Base-by-base conservation (phyloP, 805 yeast genomes). In the Pichia membranifaciens region DNA sequence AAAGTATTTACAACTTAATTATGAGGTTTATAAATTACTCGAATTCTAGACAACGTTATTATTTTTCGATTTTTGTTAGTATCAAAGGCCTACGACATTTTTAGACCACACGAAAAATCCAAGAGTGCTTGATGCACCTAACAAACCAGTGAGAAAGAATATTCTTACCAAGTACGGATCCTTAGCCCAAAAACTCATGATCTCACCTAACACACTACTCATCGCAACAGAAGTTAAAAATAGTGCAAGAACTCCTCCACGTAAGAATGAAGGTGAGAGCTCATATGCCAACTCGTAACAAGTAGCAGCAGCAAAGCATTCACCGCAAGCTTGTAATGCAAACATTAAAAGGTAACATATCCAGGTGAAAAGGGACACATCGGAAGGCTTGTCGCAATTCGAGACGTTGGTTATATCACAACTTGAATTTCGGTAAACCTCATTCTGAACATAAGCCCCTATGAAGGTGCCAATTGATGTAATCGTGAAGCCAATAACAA, bases 281-380 rank as follows among this genome's bases (percentile, higher is more conserved):
- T 78, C 69, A 59, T 76, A 77, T 0, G 82, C 81, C 48, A 76
- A 62, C 58, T 76, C 80, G 54, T 75, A 76, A 31, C 73, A 78
- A 13, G 80, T 75, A 25, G 71, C 70, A 45, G 61, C 69, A 12
- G 78, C 73, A 54, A 75, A 76, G 59, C 79, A 75, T 58, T 77
- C 81, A 43, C 79, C 75, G 9, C 69, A 66, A 17, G 81, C 81
- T 33, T 70, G 70, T 43, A 75, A 58, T n/a, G 69, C 58, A 52
- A 68, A 74, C 58, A 61, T 57, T 41, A 53, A 36, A 1, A 58
- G 25, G 32, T 60, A 56, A 61, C 60, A 61, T 71, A 71, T 65
- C 18, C 69, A 68, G 4, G 60, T 56, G 49, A 54, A 58, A 40
- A 58, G 56, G 12, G 53, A 58, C 54, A 59, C 68, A 37, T 46